These are phyloP conservation scores for Dryadomyces sulphureus DNA, from an alignment of 2,329 filamentous ascomycete species.

Conservation along the genomic window DNA sequence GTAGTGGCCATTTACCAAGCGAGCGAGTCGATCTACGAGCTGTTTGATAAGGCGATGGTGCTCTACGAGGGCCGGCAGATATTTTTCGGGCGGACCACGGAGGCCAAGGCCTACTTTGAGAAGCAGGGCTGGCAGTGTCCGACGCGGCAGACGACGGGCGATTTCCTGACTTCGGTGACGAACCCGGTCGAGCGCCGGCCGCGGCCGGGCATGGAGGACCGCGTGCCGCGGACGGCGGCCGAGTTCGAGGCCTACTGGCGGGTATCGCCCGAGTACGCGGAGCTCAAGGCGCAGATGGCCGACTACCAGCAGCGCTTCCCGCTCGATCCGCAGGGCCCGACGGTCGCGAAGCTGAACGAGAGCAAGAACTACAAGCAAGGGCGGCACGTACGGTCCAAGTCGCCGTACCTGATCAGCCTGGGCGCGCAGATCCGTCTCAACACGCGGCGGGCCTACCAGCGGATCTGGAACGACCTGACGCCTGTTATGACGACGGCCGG, in stretches of 20 bases:
- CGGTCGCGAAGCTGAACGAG: conserved; percentile 28
- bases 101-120: conserved; percentile 50
- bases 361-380: conserved; percentile 33
- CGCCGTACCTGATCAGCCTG: conserved; percentile 47
- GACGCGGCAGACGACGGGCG: conserved; percentile 50
- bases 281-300: conserved; percentile 36
- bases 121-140: conserved; percentile 53
- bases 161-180: conserved; percentile 60
- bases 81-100: conserved; percentile 43
- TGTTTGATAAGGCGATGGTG: conserved; percentile 42
- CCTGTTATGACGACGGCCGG: conserved; percentile 67
- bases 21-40: conserved; percentile 45
- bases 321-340: conserved; percentile 19
- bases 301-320: conserved; percentile 37
- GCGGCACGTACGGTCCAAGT: conserved; percentile 36
- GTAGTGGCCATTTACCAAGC: conserved; percentile 63
- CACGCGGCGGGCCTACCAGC: conserved; percentile 60
- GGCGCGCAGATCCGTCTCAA: conserved; percentile 31
- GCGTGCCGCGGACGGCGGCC: conserved; percentile 41
- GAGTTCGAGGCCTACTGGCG: conserved; percentile 47
- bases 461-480: conserved; percentile 59
- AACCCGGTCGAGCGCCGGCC: conserved; percentile 39
- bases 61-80: conserved; percentile 45
- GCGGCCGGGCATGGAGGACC: conserved; percentile 38
- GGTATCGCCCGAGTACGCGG: conserved; percentile 33